These are phyloP conservation scores for Cladosporium sp. DNA, from an alignment of 2,329 filamentous ascomycete species.

Conservation along the genomic window DNA sequence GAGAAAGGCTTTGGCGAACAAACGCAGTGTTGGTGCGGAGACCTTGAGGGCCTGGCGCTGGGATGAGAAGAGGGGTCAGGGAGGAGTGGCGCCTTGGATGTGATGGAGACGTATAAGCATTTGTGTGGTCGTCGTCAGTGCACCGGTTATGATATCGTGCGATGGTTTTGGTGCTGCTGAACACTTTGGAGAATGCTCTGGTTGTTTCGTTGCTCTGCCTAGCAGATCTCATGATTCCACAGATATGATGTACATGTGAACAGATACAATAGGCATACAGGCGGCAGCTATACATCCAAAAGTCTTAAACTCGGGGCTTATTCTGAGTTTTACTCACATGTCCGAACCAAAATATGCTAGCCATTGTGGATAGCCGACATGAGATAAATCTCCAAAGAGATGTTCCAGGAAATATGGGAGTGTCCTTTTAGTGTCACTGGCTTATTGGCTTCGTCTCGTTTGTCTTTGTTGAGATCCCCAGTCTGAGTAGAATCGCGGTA, in stretches of 20 bases:
- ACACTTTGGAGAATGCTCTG: background rate
- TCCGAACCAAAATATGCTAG: too few relatives aligned
- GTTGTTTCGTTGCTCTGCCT: background rate
- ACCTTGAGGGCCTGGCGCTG: conserved; percentile 42
- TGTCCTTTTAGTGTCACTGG: too few relatives aligned
- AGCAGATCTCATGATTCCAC: background rate
- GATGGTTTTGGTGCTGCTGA: background rate
- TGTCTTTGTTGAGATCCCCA: too few relatives aligned
- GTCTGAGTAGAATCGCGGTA: too few relatives aligned
- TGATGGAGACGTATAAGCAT: conserved; percentile 15
- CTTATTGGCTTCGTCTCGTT: too few relatives aligned
- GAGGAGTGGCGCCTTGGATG: conserved; percentile 32
- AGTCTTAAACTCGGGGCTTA: too few relatives aligned
- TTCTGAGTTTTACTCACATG: background rate
- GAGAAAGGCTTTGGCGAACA: conserved; percentile 41
- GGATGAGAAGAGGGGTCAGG: conserved; percentile 28
- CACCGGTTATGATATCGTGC: background rate
- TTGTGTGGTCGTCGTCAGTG: background rate
- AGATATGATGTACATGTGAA: background rate
- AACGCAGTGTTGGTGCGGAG: conserved; percentile 45
- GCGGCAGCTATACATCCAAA: background rate
- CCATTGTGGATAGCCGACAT: too few relatives aligned
- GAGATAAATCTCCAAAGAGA: too few relatives aligned
- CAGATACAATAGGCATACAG: background rate
- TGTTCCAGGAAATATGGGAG: too few relatives aligned